Percentiles rank a stretch among this genome's conserved stretches.
These are phyloP conservation scores for Diaporthe eres DNA, from an alignment of 2,329 filamentous ascomycete genomes.

Conservation along the genomic window DNA sequence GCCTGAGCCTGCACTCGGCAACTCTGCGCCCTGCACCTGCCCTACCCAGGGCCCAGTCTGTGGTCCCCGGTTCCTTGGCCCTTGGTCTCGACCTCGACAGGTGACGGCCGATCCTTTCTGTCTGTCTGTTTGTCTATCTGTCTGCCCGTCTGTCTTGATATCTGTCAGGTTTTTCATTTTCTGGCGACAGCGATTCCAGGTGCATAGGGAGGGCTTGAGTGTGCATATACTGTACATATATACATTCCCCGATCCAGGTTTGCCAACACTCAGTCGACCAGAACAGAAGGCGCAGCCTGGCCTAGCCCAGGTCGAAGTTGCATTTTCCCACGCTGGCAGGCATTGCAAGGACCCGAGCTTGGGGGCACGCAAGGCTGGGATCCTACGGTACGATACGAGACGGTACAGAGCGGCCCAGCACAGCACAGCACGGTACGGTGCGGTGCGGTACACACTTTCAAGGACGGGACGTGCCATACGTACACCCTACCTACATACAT, in stretches of 20 bases:
- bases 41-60: neutral
- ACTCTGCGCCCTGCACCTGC: neutral
- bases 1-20: neutral
- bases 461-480: slow-evolving; percentile 33
- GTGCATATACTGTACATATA: neutral
- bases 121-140: neutral
- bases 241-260: neutral
- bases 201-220: neutral
- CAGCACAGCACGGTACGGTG: slow-evolving; percentile 18
- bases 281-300: neutral
- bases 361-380: slow-evolving; percentile 23
- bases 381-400: slow-evolving; percentile 29
- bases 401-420: slow-evolving; percentile 3
- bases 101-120: neutral
- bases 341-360: slow-evolving; percentile 25
- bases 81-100: neutral
- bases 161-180: neutral
- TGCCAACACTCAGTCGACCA: neutral
- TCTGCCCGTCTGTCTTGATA: neutral
- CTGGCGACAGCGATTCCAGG: neutral
- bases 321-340: slow-evolving; percentile 1
- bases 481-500: neutral
- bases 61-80: neutral
- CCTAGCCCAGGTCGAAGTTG: slow-evolving; percentile 14
- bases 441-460: slow-evolving; percentile 27